Evolutionary conservation across 2,329 filamentous ascomycete genomes (phyloP).

Genomic region (Apiospora sp.): DNA sequence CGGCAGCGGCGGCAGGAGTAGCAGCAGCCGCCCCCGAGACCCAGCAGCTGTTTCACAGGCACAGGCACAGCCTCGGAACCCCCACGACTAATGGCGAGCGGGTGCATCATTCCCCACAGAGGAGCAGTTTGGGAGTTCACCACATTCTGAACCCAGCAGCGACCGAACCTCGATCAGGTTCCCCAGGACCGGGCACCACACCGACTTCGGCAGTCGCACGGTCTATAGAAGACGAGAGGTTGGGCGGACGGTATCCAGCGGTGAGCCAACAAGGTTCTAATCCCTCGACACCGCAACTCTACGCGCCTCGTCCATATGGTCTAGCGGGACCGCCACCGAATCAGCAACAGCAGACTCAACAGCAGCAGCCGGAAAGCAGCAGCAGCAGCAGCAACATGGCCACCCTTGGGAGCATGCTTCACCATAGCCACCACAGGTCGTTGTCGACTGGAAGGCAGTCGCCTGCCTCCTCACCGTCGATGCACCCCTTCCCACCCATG

Average conservation of each 20-base stretch:
- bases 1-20: background rate
- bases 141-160: slow-evolving; percentile 55
- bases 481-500: slow-evolving; percentile 42
- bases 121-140: slow-evolving; percentile 49
- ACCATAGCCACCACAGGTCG: slow-evolving; percentile 17
- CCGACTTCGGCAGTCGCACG: slow-evolving; percentile 15
- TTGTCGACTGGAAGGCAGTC: slow-evolving; percentile 32
- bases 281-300: slow-evolving; percentile 35
- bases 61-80: background rate
- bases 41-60: slow-evolving; percentile 8
- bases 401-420: slow-evolving; percentile 14
- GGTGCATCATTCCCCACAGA: slow-evolving; percentile 41
- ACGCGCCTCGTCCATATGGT: slow-evolving; percentile 11
- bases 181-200: background rate
- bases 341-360: background rate
- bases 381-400: background rate
- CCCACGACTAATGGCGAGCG: slow-evolving; percentile 41
- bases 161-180: slow-evolving; percentile 39
- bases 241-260: slow-evolving; percentile 30
- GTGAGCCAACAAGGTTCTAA: slow-evolving; percentile 36
- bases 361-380: background rate
- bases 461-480: slow-evolving; percentile 33
- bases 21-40: background rate
- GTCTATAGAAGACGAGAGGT: slow-evolving; percentile 30
- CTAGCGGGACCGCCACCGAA: slow-evolving; percentile 14